These are phyloP conservation scores for Aspergillus fischeri DNA, from an alignment of 2,329 filamentous ascomycete species.

Conservation along the genomic window DNA sequence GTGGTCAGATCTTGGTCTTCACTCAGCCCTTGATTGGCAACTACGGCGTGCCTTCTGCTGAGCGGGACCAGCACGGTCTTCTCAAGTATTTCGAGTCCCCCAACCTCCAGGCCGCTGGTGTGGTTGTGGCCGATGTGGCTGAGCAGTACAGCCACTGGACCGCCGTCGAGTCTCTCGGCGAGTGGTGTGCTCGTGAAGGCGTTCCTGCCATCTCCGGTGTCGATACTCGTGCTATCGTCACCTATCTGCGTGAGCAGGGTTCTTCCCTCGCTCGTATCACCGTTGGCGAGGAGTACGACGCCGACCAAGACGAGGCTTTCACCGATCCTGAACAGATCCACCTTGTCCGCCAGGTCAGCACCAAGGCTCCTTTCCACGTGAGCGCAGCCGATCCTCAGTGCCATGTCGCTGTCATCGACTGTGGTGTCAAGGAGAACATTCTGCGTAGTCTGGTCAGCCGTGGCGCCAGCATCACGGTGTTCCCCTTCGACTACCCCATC, in stretches of 20 bases:
- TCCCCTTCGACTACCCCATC: conserved; percentile 95
- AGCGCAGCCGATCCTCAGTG: conserved; percentile 76
- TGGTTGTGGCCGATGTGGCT: conserved; percentile 93
- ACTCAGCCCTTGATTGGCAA: conserved; percentile 97
- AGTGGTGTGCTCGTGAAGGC: conserved; percentile 96
- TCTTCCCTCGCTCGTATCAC: conserved; percentile 93
- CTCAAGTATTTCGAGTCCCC: conserved; percentile 98
- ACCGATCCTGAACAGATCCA: conserved; percentile 95
- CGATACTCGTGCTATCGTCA: conserved; percentile 95
- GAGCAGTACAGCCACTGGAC: conserved; percentile 98
- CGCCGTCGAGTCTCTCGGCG: conserved; percentile 83
- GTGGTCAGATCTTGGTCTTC: conserved; percentile 90
- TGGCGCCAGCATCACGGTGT: conserved; percentile 86
- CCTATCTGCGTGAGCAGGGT: conserved; percentile 90
- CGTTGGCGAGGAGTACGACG: conserved; percentile 96
- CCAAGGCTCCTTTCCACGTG: conserved; percentile 96
- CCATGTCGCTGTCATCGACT: conserved; percentile 94
- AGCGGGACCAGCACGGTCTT: conserved; percentile 81
- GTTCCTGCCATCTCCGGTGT: conserved; percentile 95
- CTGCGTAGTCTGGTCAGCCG: conserved; percentile 88
- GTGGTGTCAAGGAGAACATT: conserved; percentile 99
- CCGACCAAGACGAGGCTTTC: conserved; percentile 94
- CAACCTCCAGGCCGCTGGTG: conserved; percentile 91
- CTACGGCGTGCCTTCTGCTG: conserved; percentile 88
- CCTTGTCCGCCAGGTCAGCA: conserved; percentile 91